A percentile compares a stretch with the other conserved stretches of the same genome.
phyloP scores from a whole-genome alignment of 805 yeast genomes.

The Candida caryicola region DNA sequence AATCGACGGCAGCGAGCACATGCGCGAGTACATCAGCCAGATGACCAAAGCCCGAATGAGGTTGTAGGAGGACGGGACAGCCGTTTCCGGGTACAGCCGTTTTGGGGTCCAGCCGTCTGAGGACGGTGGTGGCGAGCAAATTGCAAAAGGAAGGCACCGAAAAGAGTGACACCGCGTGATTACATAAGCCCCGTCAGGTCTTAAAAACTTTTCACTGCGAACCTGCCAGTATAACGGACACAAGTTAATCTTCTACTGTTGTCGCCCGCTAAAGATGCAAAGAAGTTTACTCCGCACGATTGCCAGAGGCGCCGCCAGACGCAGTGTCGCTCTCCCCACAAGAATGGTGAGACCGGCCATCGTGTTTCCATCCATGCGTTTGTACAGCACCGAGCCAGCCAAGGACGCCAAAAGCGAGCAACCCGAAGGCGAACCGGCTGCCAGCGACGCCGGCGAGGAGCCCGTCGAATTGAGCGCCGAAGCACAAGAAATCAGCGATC shows the following conservation, averaged over 20 bases:
- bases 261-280: conserved; percentile 17
- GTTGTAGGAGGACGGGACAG: too few species aligned
- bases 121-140: too few species aligned
- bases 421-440: conserved; percentile 4
- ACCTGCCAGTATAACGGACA: neutral
- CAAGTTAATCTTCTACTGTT: too few species aligned
- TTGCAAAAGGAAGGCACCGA: too few species aligned
- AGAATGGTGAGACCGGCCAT: conserved; percentile 14
- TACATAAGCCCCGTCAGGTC: neutral
- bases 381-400: conserved; percentile 17
- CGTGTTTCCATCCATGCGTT: conserved; percentile 16
- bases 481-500: conserved; percentile 18
- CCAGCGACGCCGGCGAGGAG: conserved; percentile 8
- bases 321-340: conserved; percentile 11
- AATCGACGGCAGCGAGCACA: conserved; percentile 20
- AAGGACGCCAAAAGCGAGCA: conserved; percentile 4
- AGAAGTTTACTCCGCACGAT: conserved; percentile 23
- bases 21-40: conserved; percentile 19
- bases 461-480: conserved; percentile 8
- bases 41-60: conserved; percentile 16
- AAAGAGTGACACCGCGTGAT: too few species aligned
- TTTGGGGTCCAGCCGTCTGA: too few species aligned
- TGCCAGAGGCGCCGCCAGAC: conserved; percentile 13
- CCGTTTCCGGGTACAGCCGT: too few species aligned
- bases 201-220: neutral